Conservation (phyloP, 768 basidiomycete species). For the Xerocomus brunneocitrinus region DNA sequence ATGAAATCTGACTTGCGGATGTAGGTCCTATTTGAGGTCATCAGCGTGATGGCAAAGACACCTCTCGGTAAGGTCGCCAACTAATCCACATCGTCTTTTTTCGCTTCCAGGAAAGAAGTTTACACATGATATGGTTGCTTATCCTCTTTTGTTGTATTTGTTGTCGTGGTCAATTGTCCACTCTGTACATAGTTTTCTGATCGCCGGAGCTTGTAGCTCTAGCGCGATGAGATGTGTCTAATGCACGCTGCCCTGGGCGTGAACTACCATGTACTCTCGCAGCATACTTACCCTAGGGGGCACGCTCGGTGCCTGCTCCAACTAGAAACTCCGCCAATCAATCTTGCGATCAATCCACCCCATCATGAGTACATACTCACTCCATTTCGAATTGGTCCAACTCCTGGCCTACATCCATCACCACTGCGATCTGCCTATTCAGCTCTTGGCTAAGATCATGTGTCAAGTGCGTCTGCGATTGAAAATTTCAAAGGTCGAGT, state of each 20-base stretch:
- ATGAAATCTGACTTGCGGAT: conserved; percentile 11
- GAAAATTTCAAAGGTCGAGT: conserved; percentile 9
- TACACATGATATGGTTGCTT: background rate
- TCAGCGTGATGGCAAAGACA: conserved; percentile 78
- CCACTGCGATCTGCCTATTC: background rate
- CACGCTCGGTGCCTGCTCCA: no score
- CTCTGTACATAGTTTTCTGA: background rate
- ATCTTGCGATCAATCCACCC: background rate
- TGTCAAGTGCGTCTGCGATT: background rate
- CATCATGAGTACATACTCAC: background rate
- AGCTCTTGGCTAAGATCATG: background rate
- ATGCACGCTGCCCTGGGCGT: no score
- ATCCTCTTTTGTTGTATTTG: background rate
- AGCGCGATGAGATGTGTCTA: no score
- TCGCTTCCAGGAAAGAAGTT: background rate
- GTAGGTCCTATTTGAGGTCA: conserved; percentile 68
- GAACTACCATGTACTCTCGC: no score
- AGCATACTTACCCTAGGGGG: no score
- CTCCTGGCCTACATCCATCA: background rate
- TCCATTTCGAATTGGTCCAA: background rate
- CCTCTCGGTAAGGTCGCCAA: conserved; percentile 56
- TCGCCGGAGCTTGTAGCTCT: no score
- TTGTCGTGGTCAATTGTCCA: no score
- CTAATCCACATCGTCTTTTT: background rate
- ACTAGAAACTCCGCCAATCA: no score